Evolutionary conservation across 2,329 filamentous ascomycete genomes (phyloP).

Genomic region (Diaporthe capsici): DNA sequence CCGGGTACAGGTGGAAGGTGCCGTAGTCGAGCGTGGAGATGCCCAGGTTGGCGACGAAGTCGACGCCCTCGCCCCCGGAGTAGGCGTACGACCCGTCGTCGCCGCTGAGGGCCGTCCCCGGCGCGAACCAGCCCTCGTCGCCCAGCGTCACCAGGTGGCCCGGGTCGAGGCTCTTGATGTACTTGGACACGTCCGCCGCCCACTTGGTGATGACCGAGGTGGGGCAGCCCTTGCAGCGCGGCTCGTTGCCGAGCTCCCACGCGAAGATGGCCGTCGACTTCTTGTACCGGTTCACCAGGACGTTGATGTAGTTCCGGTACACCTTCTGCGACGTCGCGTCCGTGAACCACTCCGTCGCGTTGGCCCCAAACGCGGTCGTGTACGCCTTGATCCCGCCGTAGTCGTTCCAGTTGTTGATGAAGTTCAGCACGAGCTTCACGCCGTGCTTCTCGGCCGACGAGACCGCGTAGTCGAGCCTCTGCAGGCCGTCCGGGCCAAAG

Average conservation of each 20-base stretch:
- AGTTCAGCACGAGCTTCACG: conserved; percentile 75
- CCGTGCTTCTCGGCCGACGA: conserved; percentile 69
- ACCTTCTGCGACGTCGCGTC: conserved; percentile 62
- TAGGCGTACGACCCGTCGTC: conserved; percentile 62
- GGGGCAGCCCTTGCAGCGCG: conserved; percentile 72
- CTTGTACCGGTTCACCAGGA: conserved; percentile 61
- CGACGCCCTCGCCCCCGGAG: conserved; percentile 63
- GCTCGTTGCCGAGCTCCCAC: conserved; percentile 69
- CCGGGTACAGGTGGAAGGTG: conserved; percentile 57
- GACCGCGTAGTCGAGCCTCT: conserved; percentile 76
- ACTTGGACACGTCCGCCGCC: conserved; percentile 69
- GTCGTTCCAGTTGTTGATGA: conserved; percentile 79
- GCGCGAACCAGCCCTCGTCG: conserved; percentile 61
- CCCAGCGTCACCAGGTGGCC: conserved; percentile 74
- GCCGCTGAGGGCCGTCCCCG: conserved; percentile 45
- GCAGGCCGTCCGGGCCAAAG: conserved; percentile 72
- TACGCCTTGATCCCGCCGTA: conserved; percentile 76
- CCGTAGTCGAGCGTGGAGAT: conserved; percentile 67
- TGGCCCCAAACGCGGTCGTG: conserved; percentile 66
- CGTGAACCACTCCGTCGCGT: conserved; percentile 67
- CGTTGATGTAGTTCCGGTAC: conserved; percentile 64
- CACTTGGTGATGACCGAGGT: conserved; percentile 71
- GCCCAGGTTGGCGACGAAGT: conserved; percentile 66
- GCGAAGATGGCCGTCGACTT: conserved; percentile 63
- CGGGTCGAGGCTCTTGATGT: conserved; percentile 73